Base-by-base conservation (phyloP, 108 stramenopile genomes). In the Hondaea fermentalgiana region DNA sequence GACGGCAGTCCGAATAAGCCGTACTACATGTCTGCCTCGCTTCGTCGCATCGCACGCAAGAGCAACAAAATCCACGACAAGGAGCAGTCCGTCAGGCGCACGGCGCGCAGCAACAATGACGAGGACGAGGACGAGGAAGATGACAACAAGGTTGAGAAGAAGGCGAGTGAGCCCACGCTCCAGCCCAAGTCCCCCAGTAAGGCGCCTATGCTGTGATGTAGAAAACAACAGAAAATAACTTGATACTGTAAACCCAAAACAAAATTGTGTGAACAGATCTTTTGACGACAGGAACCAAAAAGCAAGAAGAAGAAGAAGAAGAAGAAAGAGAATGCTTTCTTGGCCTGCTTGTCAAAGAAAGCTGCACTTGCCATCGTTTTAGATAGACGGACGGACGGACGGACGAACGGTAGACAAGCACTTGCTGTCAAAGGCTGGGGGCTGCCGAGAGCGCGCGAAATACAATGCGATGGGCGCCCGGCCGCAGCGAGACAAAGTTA, bases 1-100 rank as follows among this genome's bases (percentile, higher is more conserved):
- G 76, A 83, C 23, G 76, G 76, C 6, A 53, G 49, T 4, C 45
- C 51, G 19, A 83, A 83, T 28, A 83, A 53, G 51, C 76, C 76
- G n/a, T 83, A 83, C 51, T 83, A 83, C 76, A 83, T 83, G 76
- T 53, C 49, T 6, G 28, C 19, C 76, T 47, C 76, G n/a, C 51
- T 83, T 12, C 45, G n/a, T 6, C 45, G 51, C 49, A 83, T 83
- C 51, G 23, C 76, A 4, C 45, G 51, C 49, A 83, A 83, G 76
- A 83, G 76, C 51, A 83, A 83, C 76, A 83, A 83, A 4, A 83
- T 83, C 76, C 49, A 83, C 49, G 64, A 69, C 6, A 83, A 83
- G 51, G 51, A 53, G n/a, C 76, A 83, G 76, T 21, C 76, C 49
- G 64, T 69, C 55, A 57, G 16, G 55, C 55, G 16, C 8, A 69